Evolutionary conservation across 768 basidiomycete genomes (phyloP), one percentile per base, ranked within the genome.

Genomic region (Collybia sordida): DNA sequence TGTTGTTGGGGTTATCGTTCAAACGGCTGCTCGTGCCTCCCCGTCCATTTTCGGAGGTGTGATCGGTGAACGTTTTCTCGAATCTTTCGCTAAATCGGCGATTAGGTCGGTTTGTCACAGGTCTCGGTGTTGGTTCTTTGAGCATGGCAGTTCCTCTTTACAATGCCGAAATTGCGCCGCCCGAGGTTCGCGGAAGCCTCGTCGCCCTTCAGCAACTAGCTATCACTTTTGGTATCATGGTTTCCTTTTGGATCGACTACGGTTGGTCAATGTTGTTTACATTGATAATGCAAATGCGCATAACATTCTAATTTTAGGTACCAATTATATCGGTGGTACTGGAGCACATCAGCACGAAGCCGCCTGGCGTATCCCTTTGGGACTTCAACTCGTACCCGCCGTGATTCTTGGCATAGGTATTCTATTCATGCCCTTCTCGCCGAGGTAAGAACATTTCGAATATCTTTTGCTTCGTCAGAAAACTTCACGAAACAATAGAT

Each of bases 111-210:
- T 90, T 88, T 57, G 67, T 91, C 45, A 89, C 87, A 44, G 90
- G 90, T 76, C 67, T 90, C 39, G 90, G 88, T 42, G 86, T 92
- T 15, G 90, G 90, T 9, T 87, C 88, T 2, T 70, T 91, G 18
- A 87, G 85, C 57, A 90, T 90, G 87, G 78, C 80, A n/a, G 88
- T 92, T 9, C 90, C 90, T 1, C 73, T 91, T 31, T 90, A 88
- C 74, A 90, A 90, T 53, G 72, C 73, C 34, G 78, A 78, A 64
- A 79, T 90, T 47, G 82, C 85, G 1, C 89, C 90, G 22, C 87
- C 89, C 3, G 90, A 90, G 68, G 86, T 92, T 14, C 81, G 90
- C 54, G 90, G 90, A 11, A 85, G 83, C 62, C 70, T 92, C 31
- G 88, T 91, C 45, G 88, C 87, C 3, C 77, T 92, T 7, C 90